Evolutionary conservation across 164 flowering plant genomes (phyloP).

Genomic region (Cinnamomum micranthum): DNA sequence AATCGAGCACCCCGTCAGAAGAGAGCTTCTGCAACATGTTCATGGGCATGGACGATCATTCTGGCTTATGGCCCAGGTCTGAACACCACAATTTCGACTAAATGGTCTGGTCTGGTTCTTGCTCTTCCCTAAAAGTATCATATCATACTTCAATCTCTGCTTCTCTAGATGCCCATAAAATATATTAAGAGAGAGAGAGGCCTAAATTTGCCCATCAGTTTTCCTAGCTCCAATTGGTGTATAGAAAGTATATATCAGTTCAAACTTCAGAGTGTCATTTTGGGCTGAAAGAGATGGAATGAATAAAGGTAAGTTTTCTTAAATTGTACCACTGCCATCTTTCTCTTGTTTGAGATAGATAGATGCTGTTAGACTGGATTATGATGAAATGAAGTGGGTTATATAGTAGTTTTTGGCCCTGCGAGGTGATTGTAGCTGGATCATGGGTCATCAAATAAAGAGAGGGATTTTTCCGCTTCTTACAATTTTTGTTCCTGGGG

Average conservation of each 20-base stretch:
- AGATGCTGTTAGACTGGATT: constrained; percentile 2
- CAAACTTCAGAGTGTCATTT: background rate
- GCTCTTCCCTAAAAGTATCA: background rate
- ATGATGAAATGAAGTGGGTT: constrained; percentile 3
- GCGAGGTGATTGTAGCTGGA: constrained; percentile 10
- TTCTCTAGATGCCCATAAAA: background rate
- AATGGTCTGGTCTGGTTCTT: constrained; percentile 12
- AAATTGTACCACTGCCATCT: constrained; percentile 4
- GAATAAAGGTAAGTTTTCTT: constrained; percentile 20
- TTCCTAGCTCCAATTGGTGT: constrained; percentile 19
- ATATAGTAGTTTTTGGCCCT: background rate
- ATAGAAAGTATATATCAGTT: constrained; percentile 11
- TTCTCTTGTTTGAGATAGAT: constrained; percentile 1
- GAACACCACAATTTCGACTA: constrained; percentile 74
- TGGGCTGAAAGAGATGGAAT: constrained; percentile 2
- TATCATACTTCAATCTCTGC: background rate
- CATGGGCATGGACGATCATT: constrained; percentile 73
- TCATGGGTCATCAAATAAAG: constrained; percentile 15
- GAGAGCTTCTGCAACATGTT: constrained; percentile 84
- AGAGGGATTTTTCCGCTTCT: background rate
- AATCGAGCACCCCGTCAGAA: constrained; percentile 43
- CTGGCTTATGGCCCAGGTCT: constrained; percentile 94
- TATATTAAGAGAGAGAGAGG: background rate
- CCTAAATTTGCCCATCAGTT: background rate
- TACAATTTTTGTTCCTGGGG: too few relatives aligned